A percentile compares a stretch with the other conserved stretches of the same genome.
These are phyloP conservation scores for Microbotryum violaceum DNA, from an alignment of 1,284 basidiomycete species.

Conservation along the genomic window DNA sequence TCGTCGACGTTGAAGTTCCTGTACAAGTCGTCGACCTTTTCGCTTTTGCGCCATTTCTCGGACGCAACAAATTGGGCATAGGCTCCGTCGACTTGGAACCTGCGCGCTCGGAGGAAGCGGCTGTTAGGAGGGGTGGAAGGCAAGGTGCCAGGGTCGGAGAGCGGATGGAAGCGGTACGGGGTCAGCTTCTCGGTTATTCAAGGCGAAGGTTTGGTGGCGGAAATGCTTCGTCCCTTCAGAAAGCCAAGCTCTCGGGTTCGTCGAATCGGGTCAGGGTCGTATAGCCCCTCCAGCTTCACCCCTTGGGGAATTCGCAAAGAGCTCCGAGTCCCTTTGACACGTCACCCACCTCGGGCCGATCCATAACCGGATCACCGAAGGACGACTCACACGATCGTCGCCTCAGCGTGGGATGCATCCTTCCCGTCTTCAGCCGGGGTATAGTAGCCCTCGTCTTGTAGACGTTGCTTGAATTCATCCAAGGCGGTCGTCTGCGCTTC, in stretches of 20 bases:
- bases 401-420: constrained; percentile 48
- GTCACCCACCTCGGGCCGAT: too few relatives aligned
- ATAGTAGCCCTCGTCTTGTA: constrained; percentile 51
- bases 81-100: constrained; percentile 56
- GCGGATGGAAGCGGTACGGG: neutral
- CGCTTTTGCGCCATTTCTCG: constrained; percentile 56
- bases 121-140: constrained; percentile 41
- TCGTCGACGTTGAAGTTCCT: constrained; percentile 53
- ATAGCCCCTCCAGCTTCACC: too few relatives aligned
- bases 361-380: too few relatives aligned
- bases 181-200: neutral
- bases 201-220: too few relatives aligned
- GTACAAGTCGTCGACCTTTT: constrained; percentile 57
- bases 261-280: too few relatives aligned
- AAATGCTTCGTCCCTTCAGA: too few relatives aligned
- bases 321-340: too few relatives aligned
- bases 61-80: constrained; percentile 59
- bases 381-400: constrained; percentile 55
- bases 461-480: constrained; percentile 49
- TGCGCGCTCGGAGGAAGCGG: constrained; percentile 65
- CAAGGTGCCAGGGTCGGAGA: neutral
- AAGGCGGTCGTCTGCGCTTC: constrained; percentile 49
- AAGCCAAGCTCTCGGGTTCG: too few relatives aligned
- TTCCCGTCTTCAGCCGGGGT: neutral
- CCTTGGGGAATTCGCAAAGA: too few relatives aligned